These are phyloP conservation scores for Neonectria sp. DNA, from an alignment of 2,329 filamentous ascomycete species.

Conservation along the genomic window DNA sequence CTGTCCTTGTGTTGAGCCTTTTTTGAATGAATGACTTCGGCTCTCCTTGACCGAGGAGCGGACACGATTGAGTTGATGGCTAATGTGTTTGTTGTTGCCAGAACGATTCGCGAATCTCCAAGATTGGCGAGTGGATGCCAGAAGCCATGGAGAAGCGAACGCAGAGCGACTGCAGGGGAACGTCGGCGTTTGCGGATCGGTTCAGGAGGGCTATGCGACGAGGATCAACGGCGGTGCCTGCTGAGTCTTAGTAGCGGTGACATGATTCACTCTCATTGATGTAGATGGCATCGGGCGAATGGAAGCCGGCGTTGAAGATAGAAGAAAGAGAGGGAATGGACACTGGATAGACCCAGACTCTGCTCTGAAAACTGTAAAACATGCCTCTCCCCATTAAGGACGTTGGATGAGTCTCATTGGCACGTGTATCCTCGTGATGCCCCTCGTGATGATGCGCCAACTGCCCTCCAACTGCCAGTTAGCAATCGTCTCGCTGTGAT, in stretches of 20 bases:
- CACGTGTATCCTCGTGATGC: not conserved
- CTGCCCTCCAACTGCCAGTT: constrained; percentile 23
- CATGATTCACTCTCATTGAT: too few relatives aligned
- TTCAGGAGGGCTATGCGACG: constrained; percentile 65
- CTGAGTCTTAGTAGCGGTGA: not conserved
- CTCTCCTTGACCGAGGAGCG: not conserved
- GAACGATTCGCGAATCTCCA: constrained; percentile 74
- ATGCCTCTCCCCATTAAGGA: not conserved
- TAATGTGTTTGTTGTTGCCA: constrained; percentile 44
- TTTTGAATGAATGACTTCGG: not conserved
- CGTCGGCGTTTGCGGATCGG: constrained; percentile 65
- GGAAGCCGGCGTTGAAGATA: not conserved
- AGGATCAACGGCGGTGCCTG: constrained; percentile 40
- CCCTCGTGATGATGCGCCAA: too few relatives aligned
- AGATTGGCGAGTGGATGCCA: constrained; percentile 75
- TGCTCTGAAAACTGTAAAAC: not conserved
- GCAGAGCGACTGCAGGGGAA: constrained; percentile 69
- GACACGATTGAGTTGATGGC: constrained; percentile 8
- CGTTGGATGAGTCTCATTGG: not conserved
- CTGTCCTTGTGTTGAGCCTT: constrained; percentile 22
- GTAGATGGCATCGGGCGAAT: not conserved
- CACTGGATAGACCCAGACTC: not conserved
- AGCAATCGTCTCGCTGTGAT: constrained; percentile 44
- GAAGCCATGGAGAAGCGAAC: constrained; percentile 68
- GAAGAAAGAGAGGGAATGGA: not conserved